Evolutionary conservation across 495 filamentous ascomycete species (phyloP).

Genomic region (Penicillium cosmopolitanum): DNA sequence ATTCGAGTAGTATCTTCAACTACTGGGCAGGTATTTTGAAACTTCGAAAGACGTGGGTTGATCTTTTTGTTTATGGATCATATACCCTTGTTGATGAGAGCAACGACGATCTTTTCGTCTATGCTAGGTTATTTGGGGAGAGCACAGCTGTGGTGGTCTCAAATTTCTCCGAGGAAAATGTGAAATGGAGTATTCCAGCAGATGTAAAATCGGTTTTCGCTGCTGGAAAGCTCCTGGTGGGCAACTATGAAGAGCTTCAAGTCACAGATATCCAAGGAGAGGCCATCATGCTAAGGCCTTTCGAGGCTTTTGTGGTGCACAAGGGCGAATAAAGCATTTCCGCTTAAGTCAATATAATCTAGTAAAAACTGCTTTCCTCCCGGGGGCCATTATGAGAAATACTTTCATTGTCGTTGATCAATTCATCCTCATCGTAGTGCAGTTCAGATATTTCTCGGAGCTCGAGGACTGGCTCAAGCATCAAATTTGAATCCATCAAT

Average conservation of each 20-base stretch:
- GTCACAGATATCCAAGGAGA: neutral
- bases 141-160: neutral
- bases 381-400: neutral
- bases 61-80: neutral
- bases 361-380: neutral
- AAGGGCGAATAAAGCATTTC: neutral
- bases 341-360: neutral
- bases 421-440: neutral
- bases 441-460: neutral
- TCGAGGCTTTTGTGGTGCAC: neutral
- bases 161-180: neutral
- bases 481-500: neutral
- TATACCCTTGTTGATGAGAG: neutral
- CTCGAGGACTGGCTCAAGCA: neutral
- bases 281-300: neutral
- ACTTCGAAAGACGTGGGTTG: neutral
- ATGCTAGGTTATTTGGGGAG: neutral
- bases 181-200: neutral
- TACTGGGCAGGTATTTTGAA: neutral
- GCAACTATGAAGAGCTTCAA: neutral
- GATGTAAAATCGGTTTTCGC: neutral
- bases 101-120: neutral
- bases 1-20: neutral
- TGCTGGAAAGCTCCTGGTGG: neutral
- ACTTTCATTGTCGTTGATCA: neutral